A percentile compares a stretch with the other conserved stretches of the same genome.
phyloP scores from a whole-genome alignment of 805 yeast species.

The Yarrowia phangngaensis region DNA sequence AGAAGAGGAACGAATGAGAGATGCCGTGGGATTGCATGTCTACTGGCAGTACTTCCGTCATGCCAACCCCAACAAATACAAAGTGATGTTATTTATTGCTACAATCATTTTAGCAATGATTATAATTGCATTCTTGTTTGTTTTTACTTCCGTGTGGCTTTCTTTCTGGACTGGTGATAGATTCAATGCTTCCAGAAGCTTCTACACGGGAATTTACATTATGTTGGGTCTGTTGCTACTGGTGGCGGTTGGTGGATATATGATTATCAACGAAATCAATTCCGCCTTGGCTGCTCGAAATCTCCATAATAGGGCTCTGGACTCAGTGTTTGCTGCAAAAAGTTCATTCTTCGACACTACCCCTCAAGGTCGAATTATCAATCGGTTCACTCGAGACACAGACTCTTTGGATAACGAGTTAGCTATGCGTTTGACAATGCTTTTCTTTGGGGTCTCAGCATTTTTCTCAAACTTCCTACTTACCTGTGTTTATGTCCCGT shows the following conservation, averaged over 20 bases:
- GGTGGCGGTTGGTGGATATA: slow-evolving; percentile 44
- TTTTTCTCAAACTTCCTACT: slow-evolving; percentile 62
- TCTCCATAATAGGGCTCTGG: slow-evolving; percentile 61
- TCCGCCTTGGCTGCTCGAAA: slow-evolving; percentile 46
- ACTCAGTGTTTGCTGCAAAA: slow-evolving; percentile 65
- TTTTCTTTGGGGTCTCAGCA: slow-evolving; percentile 51
- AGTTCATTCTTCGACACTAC: slow-evolving; percentile 81
- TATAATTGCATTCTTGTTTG: slow-evolving; percentile 4
- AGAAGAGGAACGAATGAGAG: slow-evolving; percentile 28
- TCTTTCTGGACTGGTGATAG: slow-evolving; percentile 71
- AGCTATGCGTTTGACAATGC: slow-evolving; percentile 62
- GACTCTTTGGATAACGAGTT: slow-evolving; percentile 79
- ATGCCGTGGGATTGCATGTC: slow-evolving; percentile 39
- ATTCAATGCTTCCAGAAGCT: slow-evolving; percentile 50
- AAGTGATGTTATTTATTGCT: slow-evolving; percentile 39
- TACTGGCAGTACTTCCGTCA: slow-evolving; percentile 49
- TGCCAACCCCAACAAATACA: slow-evolving; percentile 47
- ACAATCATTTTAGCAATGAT: slow-evolving; percentile 48
- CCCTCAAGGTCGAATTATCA: slow-evolving; percentile 81
- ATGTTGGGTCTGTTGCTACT: slow-evolving; percentile 52
- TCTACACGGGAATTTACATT: slow-evolving; percentile 67
- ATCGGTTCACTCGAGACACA: slow-evolving; percentile 83
- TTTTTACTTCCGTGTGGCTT: slow-evolving; percentile 47
- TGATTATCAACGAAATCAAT: slow-evolving; percentile 41
- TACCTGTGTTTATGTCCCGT: slow-evolving; percentile 68